phyloP scores from a whole-genome alignment of 2,329 filamentous ascomycete species.

The Cyanodermella asteris region DNA sequence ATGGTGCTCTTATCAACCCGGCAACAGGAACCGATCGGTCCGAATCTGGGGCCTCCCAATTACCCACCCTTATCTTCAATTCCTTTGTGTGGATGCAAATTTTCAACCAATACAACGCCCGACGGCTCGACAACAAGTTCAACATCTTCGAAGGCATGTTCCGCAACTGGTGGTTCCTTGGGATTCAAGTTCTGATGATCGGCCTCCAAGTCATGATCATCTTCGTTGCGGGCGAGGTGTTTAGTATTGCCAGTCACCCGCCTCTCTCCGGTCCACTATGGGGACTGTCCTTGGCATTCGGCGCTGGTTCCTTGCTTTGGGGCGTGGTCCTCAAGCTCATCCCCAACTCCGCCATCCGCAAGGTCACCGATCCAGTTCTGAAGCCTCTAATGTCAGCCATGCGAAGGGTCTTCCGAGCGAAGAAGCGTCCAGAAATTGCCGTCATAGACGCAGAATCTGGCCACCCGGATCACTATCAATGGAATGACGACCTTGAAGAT shows the following conservation, averaged over 20 bases:
- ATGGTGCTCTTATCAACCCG: too few relatives aligned
- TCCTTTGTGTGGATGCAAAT: conserved; percentile 26
- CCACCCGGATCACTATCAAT: conserved; percentile 26
- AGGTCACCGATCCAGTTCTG: conserved; percentile 19
- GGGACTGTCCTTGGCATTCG: conserved; percentile 48
- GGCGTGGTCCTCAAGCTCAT: conserved; percentile 37
- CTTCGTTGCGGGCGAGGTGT: conserved; percentile 45
- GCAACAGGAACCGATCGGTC: too few relatives aligned
- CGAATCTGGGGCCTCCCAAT: conserved; percentile 8
- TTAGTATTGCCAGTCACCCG: conserved; percentile 36
- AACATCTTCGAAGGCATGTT: conserved; percentile 23
- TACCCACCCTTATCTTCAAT: conserved; percentile 21
- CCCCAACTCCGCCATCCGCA: conserved; percentile 31
- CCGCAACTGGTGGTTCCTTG: conserved; percentile 27
- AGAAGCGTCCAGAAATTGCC: conserved; percentile 19
- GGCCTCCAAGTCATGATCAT: conserved; percentile 52
- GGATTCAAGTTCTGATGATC: conserved; percentile 43
- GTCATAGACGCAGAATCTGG: conserved; percentile 25
- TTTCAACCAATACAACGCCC: conserved; percentile 28
- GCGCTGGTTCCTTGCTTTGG: conserved; percentile 45
- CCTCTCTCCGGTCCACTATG: conserved; percentile 45
- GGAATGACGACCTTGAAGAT: conserved; percentile 40
- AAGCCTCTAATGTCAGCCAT: too few relatives aligned
- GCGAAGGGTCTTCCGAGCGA: conserved; percentile 17
- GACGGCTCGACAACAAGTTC: conserved; percentile 21